These are phyloP conservation scores for Turnera subulata DNA, from an alignment of 345 rosid genomes.

Conservation along the genomic window DNA sequence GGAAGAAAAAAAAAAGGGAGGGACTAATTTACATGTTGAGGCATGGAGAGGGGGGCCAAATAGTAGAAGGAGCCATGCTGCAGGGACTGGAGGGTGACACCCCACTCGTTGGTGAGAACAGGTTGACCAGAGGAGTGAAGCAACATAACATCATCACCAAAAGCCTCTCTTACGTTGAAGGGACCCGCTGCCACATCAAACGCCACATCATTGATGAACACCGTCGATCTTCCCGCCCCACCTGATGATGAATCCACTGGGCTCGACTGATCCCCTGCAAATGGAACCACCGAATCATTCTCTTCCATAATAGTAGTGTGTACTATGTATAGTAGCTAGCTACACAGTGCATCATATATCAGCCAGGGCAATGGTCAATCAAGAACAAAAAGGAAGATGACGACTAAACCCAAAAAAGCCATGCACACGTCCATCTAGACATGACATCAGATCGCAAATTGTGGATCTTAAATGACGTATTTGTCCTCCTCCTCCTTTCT, in stretches of 20 bases:
- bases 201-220: conserved; percentile 86
- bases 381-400: not conserved
- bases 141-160: conserved; percentile 74
- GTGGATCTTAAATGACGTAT: conserved; percentile 10
- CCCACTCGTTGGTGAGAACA: conserved; percentile 77
- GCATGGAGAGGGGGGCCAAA: conserved; percentile 39
- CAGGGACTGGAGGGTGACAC: conserved; percentile 70
- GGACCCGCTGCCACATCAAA: conserved; percentile 66
- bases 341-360: too few species aligned
- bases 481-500: not conserved
- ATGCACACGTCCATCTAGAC: conserved; percentile 43
- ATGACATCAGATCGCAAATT: conserved; percentile 21
- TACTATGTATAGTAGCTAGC: too few species aligned
- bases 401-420: conserved; percentile 20
- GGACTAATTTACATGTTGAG: not conserved
- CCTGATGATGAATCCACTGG: conserved; percentile 5
- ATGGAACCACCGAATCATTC: conserved; percentile 2
- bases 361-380: conserved; percentile 23
- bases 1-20: not conserved
- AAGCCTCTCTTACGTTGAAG: conserved; percentile 78
- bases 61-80: conserved; percentile 84
- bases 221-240: conserved; percentile 42
- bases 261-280: conserved; percentile 21
- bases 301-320: not conserved
- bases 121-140: conserved; percentile 78